Evolutionary conservation across 1,284 basidiomycete species (phyloP), one percentile per base, ranked within the genome.

Genomic region (Microbotryum saponariae): DNA sequence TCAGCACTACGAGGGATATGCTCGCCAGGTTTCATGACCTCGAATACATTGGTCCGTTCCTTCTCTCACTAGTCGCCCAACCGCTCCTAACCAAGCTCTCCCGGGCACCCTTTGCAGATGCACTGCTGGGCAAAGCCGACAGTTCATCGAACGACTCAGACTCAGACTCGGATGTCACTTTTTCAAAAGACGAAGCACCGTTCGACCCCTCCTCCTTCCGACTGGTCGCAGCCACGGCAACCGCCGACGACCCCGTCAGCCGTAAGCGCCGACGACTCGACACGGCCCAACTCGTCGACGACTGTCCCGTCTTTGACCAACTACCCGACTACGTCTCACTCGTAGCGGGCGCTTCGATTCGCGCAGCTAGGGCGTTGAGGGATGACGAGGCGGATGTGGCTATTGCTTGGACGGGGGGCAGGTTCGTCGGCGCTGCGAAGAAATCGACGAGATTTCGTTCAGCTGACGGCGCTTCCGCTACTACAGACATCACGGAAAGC

Each of bases 381-480:
- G 75, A 80, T 2, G 78, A 78, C n/a, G 59, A 76, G 2, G 79
- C 81, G 3, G 81, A 87, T 44, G 77, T 88, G 14, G 83, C 85
- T 0, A 83, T 97, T 42, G 85, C 82, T 70, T 96, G 89, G 88
- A 88, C 89, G 66, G 88, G 89, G 9, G 88, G 89, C 52, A 60
- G 78, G 53, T 77, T 33, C 60, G 42, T 33, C 9, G 10, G 33
- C 16, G n/a, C n/a, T 54, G 2, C 23, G 7, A 59, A 31, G 18
- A 45, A 27, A 9, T 29, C 12, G 2, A 8, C 25, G 20, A 29
- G 25, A 25, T 25, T 25, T 25, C 0, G 20, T 16, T 18, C 12
- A 20, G 44, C 50, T 37, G 48, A 47, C 51, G 12, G 29, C 49
- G 16, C n/a, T 44, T 44, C 7, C 31, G 16, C 21, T 37, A 4